phyloP scores from a whole-genome alignment of 768 basidiomycete species.

The Russula vinacea region DNA sequence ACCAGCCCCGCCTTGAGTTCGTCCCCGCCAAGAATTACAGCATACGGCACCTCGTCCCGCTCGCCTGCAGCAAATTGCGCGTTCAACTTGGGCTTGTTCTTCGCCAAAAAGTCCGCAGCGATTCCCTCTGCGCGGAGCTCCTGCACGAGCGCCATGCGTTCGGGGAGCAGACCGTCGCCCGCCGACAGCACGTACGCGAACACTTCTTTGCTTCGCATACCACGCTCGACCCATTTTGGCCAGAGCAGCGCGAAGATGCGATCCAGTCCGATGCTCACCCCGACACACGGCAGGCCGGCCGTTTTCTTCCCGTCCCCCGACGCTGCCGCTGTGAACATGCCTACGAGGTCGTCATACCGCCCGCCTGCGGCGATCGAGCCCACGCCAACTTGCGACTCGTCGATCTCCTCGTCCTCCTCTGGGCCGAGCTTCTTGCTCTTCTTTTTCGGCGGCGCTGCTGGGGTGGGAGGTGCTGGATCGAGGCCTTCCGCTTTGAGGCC shows the following conservation, averaged over 20 bases:
- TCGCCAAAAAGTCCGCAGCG: constrained; percentile 93
- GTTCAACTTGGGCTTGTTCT: constrained; percentile 84
- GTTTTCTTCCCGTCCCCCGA: constrained; percentile 70
- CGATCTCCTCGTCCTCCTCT: constrained; percentile 77
- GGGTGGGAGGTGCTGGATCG: constrained; percentile 35
- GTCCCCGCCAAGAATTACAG: constrained; percentile 83
- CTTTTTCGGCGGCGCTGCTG: constrained; percentile 41
- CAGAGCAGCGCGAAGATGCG: constrained; percentile 88
- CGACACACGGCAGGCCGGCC: constrained; percentile 77
- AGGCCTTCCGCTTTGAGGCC: constrained; percentile 56
- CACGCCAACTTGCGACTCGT: constrained; percentile 91
- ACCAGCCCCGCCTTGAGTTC: constrained; percentile 84
- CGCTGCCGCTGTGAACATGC: constrained; percentile 82
- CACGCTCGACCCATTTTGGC: constrained; percentile 78
- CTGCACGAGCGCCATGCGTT: constrained; percentile 75
- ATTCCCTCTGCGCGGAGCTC: constrained; percentile 84
- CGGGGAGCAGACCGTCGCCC: constrained; percentile 83
- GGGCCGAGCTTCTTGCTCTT: constrained; percentile 45
- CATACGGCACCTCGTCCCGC: constrained; percentile 89
- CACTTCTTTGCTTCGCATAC: constrained; percentile 83
- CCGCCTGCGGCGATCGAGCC: constrained; percentile 99
- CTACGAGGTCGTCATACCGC: constrained; percentile 92
- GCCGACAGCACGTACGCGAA: constrained; percentile 92
- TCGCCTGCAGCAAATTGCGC: constrained; percentile 89
- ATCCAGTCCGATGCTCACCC: constrained; percentile 90